Evolutionary conservation across 2,329 filamentous ascomycete genomes (phyloP), one percentile per base, ranked within the genome.

Genomic region (Colletotrichum phormii): DNA sequence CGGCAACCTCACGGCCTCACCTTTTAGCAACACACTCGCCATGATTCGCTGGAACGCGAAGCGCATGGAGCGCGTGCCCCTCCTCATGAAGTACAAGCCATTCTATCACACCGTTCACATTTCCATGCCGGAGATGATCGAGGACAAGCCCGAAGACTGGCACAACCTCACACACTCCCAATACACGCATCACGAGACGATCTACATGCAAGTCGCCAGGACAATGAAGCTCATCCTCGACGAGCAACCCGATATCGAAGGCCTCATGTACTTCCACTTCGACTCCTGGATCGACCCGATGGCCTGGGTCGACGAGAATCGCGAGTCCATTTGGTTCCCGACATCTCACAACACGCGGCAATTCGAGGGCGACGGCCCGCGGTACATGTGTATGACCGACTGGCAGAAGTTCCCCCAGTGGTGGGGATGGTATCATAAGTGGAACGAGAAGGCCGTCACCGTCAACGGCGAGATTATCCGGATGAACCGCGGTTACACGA

Each of bases 241-340:
- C n/a, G 61, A 69, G 49, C 64, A 77, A 6, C 67, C 77, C 0
- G 77, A 80, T 1, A 77, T 81, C 8, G 74, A 74, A 22, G 79
- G 80, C 0, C 55, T 81, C 4, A 63, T 80, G 15, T 80, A 78
- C 69, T 80, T 77, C 67, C 80, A 81, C 65, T 81, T 80, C 57
- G 80, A 81, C 67, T 79, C 78, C 0, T 81, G 80, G 80, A 75
- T 81, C 67, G 77, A 80, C 67, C 80, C 80, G 0, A 61, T 81
- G 54, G 75, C 69, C 18, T 81, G 75, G 60, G 67, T 65, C 29
- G 74, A 75, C 67, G 75, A 75, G 72, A 75, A 80, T 62, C 76
- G 75, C 35, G 58, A 75, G 8, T 77, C 77, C 22, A 80, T 80
- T 46, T 79, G 78, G 77, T 75, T 77, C 69, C 78, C 77, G 12